These are phyloP conservation scores for Macroventuria anomochaeta DNA, from an alignment of 2,329 filamentous ascomycete species.

Conservation along the genomic window DNA sequence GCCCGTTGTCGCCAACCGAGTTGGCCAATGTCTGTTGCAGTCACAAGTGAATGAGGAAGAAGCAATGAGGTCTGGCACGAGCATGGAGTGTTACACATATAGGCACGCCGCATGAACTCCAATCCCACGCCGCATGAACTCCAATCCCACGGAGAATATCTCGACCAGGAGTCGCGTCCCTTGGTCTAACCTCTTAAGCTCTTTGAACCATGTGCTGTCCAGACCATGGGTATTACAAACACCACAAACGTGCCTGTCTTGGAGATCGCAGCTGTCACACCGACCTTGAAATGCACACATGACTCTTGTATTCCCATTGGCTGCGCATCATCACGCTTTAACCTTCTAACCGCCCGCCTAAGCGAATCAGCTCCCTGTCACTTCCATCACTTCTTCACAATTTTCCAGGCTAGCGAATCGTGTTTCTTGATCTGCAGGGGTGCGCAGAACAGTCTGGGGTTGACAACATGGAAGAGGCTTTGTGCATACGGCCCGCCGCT, in stretches of 20 bases:
- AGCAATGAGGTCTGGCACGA: background rate
- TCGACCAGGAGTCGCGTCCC: background rate
- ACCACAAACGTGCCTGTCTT: conserved; percentile 5
- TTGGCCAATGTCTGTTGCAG: background rate
- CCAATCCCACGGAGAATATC: conserved; percentile 2
- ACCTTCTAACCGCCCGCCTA: too few relatives aligned
- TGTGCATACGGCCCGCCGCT: conserved; percentile 15
- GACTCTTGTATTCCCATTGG: too few relatives aligned
- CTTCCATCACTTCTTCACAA: too few relatives aligned
- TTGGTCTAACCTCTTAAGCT: background rate
- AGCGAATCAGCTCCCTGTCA: too few relatives aligned
- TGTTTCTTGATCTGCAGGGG: conserved; percentile 8
- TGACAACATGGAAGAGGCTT: conserved; percentile 1
- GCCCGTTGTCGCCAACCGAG: background rate
- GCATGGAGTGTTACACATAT: too few relatives aligned
- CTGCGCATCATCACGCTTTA: too few relatives aligned
- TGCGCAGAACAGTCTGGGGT: background rate
- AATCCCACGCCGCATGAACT: conserved; percentile 2
- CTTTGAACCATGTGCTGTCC: background rate
- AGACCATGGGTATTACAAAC: conserved; percentile 3
- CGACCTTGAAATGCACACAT: too few relatives aligned
- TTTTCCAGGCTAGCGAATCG: too few relatives aligned
- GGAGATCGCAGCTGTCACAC: conserved; percentile 8
- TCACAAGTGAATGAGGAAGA: background rate
- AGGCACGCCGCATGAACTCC: background rate